Percentiles rank a stretch among this genome's conserved stretches.
phyloP scores from a whole-genome alignment of 2,329 filamentous ascomycete genomes.

The Pseudogymnoascus sp. region DNA sequence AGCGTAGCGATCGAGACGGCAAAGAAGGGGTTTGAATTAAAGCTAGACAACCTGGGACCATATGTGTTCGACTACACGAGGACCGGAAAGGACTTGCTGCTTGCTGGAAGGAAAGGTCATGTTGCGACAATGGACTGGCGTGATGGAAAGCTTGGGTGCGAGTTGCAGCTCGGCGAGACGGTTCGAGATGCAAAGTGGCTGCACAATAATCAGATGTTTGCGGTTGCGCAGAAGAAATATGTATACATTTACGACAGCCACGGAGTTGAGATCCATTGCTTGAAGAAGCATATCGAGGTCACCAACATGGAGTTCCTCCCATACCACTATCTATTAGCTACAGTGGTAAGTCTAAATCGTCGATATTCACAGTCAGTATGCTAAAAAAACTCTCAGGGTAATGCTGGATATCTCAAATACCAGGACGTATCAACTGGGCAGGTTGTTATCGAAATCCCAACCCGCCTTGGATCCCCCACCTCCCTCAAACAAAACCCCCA shows the following conservation, averaged over 20 bases:
- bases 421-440: slow-evolving; percentile 93
- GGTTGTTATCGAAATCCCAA: slow-evolving; percentile 76
- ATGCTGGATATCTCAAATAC: slow-evolving; percentile 81
- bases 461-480: slow-evolving; percentile 74
- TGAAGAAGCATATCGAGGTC: slow-evolving; percentile 85
- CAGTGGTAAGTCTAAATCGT: slow-evolving; percentile 51
- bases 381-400: slow-evolving; percentile 44
- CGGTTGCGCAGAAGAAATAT: slow-evolving; percentile 91
- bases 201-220: slow-evolving; percentile 91
- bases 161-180: slow-evolving; percentile 85
- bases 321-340: slow-evolving; percentile 90
- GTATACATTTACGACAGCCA: slow-evolving; percentile 93
- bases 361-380: background rate
- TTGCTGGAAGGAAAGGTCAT: slow-evolving; percentile 89
- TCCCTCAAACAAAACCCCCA: slow-evolving; percentile 81
- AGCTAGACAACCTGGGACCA: slow-evolving; percentile 72
- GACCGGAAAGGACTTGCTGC: slow-evolving; percentile 76
- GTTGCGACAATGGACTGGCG: slow-evolving; percentile 96
- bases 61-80: slow-evolving; percentile 85
- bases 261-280: slow-evolving; percentile 85
- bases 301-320: slow-evolving; percentile 92
- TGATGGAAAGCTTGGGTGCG: slow-evolving; percentile 81
- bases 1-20: slow-evolving; percentile 75
- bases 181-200: slow-evolving; percentile 85
- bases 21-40: slow-evolving; percentile 88